Base-by-base conservation (phyloP, 805 yeast genomes). In the Candida manassasensis region DNA sequence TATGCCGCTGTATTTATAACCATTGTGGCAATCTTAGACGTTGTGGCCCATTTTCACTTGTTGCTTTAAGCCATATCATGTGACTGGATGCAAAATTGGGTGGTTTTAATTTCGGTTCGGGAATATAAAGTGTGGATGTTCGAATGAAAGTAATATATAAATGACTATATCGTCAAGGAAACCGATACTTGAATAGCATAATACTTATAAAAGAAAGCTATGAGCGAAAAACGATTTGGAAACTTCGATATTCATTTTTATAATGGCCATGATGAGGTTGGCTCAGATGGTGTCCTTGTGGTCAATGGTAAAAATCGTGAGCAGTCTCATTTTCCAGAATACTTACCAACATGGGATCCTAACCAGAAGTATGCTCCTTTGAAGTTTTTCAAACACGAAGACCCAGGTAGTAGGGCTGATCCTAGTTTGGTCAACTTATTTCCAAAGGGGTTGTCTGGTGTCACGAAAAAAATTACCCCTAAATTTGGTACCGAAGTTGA, bases 321-420 rank as follows among this genome's bases (percentile, higher is more conserved):
- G 4, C 42, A 45, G 13, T 46, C 64, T 10, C 31, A 53, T 14
- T 70, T 62, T 54, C 81, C 82, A 2, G 79, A 73, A 8, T 81
- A 74, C 61, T 65, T 79, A 31, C 87, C 87, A 11, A 71, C 83
- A 2, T 80, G 83, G 83, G 76, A 79, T 50, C 79, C 79, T n/a
- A 61, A 52, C 14, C 71, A 76, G 48, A 71, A 72, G 45, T 69
- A 57, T 48, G 69, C 65, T 11, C 73, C 79, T 11, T 63, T 73
- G 44, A 67, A 70, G 45, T 73, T 74, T 37, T 78, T 76, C 59
- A 75, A 74, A 49, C 72, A 64, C 49, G 55, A 55, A 21, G 89
- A 82, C 48, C 77, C 80, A n/a, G 88, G 81, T n/a, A 55, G 63
- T 19, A 63, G 71, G 37, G 88, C 82, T n/a, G 82, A 81, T 50